Conservation (phyloP, 1,139 yeast genomes). For the Zygotorulaspora mrakii region DNA sequence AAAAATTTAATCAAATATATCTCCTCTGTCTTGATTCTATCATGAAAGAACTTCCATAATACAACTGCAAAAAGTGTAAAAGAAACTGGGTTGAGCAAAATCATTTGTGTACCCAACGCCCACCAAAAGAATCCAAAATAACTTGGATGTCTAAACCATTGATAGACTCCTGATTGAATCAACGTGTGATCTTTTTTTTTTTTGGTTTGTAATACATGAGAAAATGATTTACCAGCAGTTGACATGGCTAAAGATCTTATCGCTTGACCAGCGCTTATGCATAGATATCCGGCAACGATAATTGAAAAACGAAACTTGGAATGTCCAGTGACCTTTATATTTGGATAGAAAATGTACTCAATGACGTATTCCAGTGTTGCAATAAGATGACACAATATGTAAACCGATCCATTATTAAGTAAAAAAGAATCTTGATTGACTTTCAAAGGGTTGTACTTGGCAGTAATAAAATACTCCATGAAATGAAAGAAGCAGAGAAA, state of each 20-base stretch:
- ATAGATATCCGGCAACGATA: conserved; percentile 44
- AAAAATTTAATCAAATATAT: conserved; percentile 59
- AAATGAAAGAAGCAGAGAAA: conserved; percentile 66
- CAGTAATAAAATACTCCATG: conserved; percentile 76
- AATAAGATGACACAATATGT: conserved; percentile 58
- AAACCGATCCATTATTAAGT: conserved; percentile 62
- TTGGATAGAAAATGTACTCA: conserved; percentile 42
- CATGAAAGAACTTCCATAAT: conserved; percentile 63
- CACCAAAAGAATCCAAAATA: conserved; percentile 91
- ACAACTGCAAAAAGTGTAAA: conserved; percentile 45
- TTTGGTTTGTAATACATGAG: conserved; percentile 65
- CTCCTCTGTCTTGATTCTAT: conserved; percentile 72
- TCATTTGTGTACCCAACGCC: conserved; percentile 81
- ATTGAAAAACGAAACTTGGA: conserved; percentile 15
- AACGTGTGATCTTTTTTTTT: conserved; percentile 56
- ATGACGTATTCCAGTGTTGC: conserved; percentile 49
- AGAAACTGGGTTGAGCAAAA: conserved; percentile 61
- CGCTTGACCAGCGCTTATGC: conserved; percentile 58
- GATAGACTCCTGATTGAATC: conserved; percentile 71
- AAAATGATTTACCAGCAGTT: conserved; percentile 84
- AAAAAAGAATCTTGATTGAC: conserved; percentile 75
- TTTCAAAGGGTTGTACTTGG: conserved; percentile 61
- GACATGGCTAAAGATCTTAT: conserved; percentile 75
- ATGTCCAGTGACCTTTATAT: conserved; percentile 23
- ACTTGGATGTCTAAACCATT: conserved; percentile 74